These are phyloP conservation scores for Myxozyma sirexii DNA, from an alignment of 805 yeast species.

Conservation along the genomic window DNA sequence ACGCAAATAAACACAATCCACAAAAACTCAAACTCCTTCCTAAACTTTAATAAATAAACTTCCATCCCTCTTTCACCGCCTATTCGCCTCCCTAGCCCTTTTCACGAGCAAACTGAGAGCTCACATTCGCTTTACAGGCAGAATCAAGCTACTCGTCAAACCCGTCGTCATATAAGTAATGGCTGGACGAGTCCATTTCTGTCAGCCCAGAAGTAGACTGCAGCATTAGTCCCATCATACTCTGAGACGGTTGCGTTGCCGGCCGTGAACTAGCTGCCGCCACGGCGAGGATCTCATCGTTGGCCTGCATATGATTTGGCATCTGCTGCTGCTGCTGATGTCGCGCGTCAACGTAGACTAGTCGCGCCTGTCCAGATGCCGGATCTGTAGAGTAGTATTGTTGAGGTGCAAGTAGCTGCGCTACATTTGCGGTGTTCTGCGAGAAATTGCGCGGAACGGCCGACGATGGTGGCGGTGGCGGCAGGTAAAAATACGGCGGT, in stretches of 20 bases:
- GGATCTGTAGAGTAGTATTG: neutral
- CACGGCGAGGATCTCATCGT: neutral
- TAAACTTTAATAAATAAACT: neutral
- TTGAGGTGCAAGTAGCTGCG: neutral
- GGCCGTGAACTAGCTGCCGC: neutral
- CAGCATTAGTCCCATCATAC: neutral
- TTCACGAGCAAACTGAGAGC: too few relatives aligned
- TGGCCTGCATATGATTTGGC: neutral
- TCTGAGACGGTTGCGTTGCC: neutral
- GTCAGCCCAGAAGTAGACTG: neutral
- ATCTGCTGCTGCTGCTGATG: conserved; percentile 9
- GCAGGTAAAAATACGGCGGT: neutral
- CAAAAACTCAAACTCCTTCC: neutral
- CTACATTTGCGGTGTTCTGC: neutral
- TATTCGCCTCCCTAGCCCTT: neutral
- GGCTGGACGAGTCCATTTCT: neutral
- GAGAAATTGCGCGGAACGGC: neutral
- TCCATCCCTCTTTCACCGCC: neutral
- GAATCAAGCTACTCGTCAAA: conserved; percentile 18
- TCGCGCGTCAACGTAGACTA: neutral
- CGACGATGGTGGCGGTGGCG: conserved; percentile 6
- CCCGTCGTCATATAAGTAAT: conserved; percentile 21
- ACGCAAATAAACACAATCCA: too few relatives aligned
- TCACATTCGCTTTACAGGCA: too few relatives aligned
- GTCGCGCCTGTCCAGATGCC: conserved; percentile 1